phyloP scores from a whole-genome alignment of 106 monocot species.

The Apostasia shenzhenica region DNA sequence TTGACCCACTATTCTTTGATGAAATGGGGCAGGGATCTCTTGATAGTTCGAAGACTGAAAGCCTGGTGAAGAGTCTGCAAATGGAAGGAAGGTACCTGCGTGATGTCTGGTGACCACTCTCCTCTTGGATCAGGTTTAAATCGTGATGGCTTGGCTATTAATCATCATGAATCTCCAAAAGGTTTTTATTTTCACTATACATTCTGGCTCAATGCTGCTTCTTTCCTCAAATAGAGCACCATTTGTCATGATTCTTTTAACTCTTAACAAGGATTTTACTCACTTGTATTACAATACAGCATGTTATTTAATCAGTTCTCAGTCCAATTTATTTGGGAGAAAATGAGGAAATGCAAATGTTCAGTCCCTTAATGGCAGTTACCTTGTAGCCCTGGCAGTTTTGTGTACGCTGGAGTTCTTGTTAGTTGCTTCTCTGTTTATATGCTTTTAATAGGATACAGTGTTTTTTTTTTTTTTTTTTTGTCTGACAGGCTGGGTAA shows the following conservation, averaged over 20 bases:
- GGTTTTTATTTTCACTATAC: background rate
- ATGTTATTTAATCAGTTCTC: background rate
- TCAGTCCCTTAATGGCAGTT: no score
- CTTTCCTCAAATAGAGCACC: background rate
- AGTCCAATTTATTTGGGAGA: conserved; percentile 3
- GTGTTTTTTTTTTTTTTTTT: no score
- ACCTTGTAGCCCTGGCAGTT: no score
- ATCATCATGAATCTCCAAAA: background rate
- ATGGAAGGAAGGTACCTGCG: conserved; percentile 89
- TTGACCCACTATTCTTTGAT: background rate
- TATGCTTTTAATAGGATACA: no score
- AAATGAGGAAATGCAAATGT: background rate
- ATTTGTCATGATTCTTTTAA: conserved; percentile 2
- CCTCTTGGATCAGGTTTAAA: background rate
- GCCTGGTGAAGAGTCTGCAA: conserved; percentile 85
- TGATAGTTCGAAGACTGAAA: conserved; percentile 80
- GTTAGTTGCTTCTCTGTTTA: no score
- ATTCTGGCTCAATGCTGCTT: background rate
- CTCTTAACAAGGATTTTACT: background rate
- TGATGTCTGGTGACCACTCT: conserved; percentile 74
- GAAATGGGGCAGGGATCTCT: conserved; percentile 52
- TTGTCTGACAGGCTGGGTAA: no score
- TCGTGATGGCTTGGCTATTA: background rate
- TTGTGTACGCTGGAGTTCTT: no score
- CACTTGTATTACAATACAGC: conserved; percentile 6